These are phyloP conservation scores for Yamadazyma taylorii DNA, from an alignment of 1,139 yeast genomes.

Conservation along the genomic window DNA sequence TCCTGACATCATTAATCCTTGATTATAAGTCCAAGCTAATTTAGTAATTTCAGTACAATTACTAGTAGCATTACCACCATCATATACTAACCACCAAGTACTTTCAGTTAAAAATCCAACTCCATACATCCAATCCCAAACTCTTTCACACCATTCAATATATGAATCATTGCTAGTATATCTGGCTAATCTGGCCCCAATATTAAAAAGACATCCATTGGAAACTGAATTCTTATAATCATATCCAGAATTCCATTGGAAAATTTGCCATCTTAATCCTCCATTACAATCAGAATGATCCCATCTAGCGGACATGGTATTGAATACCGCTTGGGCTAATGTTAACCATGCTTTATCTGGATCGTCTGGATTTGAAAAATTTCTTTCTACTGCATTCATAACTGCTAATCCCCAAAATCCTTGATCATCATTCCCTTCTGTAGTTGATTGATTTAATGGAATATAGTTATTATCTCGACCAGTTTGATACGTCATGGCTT, in stretches of 20 bases:
- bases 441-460: slow-evolving; percentile 71
- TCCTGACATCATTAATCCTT: slow-evolving; percentile 78
- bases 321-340: slow-evolving; percentile 78
- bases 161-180: slow-evolving; percentile 75
- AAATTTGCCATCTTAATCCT: slow-evolving; percentile 96
- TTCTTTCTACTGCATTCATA: slow-evolving; percentile 80
- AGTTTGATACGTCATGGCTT: slow-evolving; percentile 62
- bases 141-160: slow-evolving; percentile 74
- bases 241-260: slow-evolving; percentile 91
- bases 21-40: slow-evolving; percentile 86
- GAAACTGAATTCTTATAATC: slow-evolving; percentile 89
- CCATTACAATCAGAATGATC: slow-evolving; percentile 73
- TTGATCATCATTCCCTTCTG: slow-evolving; percentile 93
- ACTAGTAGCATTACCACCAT: slow-evolving; percentile 67
- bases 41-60: slow-evolving; percentile 63
- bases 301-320: slow-evolving; percentile 90
- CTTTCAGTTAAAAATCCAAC: slow-evolving; percentile 55
- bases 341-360: slow-evolving; percentile 57
- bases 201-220: slow-evolving; percentile 85
- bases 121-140: slow-evolving; percentile 80
- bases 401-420: slow-evolving; percentile 88
- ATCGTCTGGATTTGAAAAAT: slow-evolving; percentile 63
- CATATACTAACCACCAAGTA: slow-evolving; percentile 58
- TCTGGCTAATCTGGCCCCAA: slow-evolving; percentile 85
- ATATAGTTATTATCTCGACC: slow-evolving; percentile 70